A percentile compares a stretch with the other conserved stretches of the same genome.
phyloP scores from a whole-genome alignment of 2,329 filamentous ascomycete species.

The Penicillium occitanis region DNA sequence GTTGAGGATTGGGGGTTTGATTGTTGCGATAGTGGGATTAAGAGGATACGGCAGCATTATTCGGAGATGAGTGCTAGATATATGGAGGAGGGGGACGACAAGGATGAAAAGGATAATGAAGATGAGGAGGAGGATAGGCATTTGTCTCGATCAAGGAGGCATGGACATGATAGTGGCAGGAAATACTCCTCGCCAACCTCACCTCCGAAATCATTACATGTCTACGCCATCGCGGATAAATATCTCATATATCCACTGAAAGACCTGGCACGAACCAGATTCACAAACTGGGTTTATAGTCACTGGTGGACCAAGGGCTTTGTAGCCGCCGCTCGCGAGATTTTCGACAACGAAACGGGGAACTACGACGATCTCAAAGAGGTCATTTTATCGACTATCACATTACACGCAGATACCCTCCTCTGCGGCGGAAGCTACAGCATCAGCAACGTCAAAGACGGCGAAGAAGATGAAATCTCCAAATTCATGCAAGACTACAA shows the following conservation, averaged over 20 bases:
- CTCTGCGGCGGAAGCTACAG: constrained; percentile 2
- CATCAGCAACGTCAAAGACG: background rate
- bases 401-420: constrained; percentile 19
- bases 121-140: background rate
- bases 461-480: background rate
- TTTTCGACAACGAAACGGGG: constrained; percentile 23
- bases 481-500: constrained; percentile 22
- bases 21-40: constrained; percentile 9
- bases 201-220: constrained; percentile 16
- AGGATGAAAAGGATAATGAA: background rate
- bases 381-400: constrained; percentile 18
- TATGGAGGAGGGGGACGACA: background rate
- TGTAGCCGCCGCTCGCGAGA: constrained; percentile 20
- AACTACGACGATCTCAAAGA: constrained; percentile 23
- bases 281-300: constrained; percentile 19
- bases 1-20: constrained; percentile 19
- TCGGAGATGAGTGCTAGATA: background rate
- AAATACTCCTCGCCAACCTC: background rate
- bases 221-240: constrained; percentile 24
- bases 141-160: background rate
- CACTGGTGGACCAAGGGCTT: constrained; percentile 21
- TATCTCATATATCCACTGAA: constrained; percentile 21
- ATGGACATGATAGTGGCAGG: background rate
- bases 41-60: constrained; percentile 14
- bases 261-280: constrained; percentile 18